Evolutionary conservation across 164 flowering plant species (phyloP).

Genomic region (Amborella trichopoda): DNA sequence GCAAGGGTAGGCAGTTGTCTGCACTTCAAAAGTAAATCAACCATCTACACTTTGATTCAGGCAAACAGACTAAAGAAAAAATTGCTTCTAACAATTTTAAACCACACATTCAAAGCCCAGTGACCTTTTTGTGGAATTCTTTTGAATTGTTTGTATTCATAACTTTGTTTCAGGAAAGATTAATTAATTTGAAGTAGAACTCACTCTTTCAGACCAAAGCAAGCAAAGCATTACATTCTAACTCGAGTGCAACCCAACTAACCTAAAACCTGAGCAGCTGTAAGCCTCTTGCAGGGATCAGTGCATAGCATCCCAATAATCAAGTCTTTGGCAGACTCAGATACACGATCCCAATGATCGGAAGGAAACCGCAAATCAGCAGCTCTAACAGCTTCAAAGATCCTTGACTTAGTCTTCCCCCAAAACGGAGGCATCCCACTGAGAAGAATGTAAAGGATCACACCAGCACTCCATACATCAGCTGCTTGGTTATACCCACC

Average conservation of each 20-base stretch:
- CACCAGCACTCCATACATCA: slow-evolving; percentile 86
- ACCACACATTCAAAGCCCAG: not conserved
- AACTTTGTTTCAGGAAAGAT: not conserved
- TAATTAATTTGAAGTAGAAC: not conserved
- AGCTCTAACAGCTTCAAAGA: slow-evolving; percentile 76
- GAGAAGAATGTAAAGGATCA: slow-evolving; percentile 76
- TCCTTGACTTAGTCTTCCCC: slow-evolving; percentile 71
- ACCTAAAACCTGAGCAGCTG: slow-evolving; percentile 76
- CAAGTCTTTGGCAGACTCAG: slow-evolving; percentile 59
- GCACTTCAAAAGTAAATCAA: too few relatives aligned
- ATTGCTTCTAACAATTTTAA: not conserved
- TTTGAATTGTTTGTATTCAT: not conserved
- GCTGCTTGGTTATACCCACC: slow-evolving; percentile 74
- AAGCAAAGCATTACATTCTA: not conserved
- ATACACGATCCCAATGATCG: slow-evolving; percentile 49
- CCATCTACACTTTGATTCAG: too few relatives aligned
- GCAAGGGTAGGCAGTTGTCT: too few relatives aligned
- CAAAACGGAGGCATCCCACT: slow-evolving; percentile 80
- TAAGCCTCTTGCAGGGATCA: slow-evolving; percentile 54
- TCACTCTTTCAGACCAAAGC: not conserved
- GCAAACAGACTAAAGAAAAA: too few relatives aligned
- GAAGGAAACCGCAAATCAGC: slow-evolving; percentile 62
- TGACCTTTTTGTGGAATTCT: not conserved
- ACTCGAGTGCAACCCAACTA: slow-evolving; percentile 4
- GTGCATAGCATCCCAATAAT: slow-evolving; percentile 55